Percentiles rank a stretch among this genome's conserved stretches.
These are phyloP conservation scores for Styphnolobium japonicum DNA, from an alignment of 306 rosid species.

Conservation along the genomic window DNA sequence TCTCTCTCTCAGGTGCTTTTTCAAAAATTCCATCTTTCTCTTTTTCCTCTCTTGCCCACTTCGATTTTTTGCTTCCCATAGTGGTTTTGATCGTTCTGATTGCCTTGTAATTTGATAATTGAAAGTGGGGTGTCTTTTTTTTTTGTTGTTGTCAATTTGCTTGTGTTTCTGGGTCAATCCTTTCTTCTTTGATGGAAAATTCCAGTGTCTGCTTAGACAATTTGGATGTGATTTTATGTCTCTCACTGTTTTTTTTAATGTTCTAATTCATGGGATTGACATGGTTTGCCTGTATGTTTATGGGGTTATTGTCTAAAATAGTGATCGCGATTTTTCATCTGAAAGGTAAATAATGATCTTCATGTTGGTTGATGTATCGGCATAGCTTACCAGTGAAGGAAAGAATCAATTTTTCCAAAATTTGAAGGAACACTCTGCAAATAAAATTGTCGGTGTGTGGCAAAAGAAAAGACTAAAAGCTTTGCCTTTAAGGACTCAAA, in stretches of 20 bases:
- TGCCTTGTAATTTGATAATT: slow-evolving; percentile 12
- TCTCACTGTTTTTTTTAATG: not conserved
- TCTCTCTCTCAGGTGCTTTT: slow-evolving; percentile 30
- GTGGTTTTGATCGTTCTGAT: slow-evolving; percentile 27
- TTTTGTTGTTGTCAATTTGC: slow-evolving; percentile 6
- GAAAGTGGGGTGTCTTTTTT: slow-evolving; percentile 24
- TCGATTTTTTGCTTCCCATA: slow-evolving; percentile 10
- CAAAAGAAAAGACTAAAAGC: not conserved
- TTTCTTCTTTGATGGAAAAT: slow-evolving; percentile 12
- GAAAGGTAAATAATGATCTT: slow-evolving; percentile 4
- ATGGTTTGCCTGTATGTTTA: not conserved
- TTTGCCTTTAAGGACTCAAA: slow-evolving; percentile 2
- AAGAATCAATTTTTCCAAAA: slow-evolving; percentile 16
- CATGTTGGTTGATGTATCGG: slow-evolving; percentile 26
- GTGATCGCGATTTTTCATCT: not conserved
- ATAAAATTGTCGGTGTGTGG: slow-evolving; percentile 36
- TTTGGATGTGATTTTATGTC: slow-evolving; percentile 7
- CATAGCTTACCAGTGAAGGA: slow-evolving; percentile 28
- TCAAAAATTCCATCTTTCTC: not conserved
- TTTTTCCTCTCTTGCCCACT: slow-evolving; percentile 4
- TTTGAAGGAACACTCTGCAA: slow-evolving; percentile 22
- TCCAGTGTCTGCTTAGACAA: not conserved
- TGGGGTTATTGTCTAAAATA: not conserved
- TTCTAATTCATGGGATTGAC: not conserved
- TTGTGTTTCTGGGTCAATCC: slow-evolving; percentile 16